Evolutionary conservation across 768 basidiomycete species (phyloP), one percentile per base, ranked within the genome.

Genomic region (Mrakia hoshinonis): DNA sequence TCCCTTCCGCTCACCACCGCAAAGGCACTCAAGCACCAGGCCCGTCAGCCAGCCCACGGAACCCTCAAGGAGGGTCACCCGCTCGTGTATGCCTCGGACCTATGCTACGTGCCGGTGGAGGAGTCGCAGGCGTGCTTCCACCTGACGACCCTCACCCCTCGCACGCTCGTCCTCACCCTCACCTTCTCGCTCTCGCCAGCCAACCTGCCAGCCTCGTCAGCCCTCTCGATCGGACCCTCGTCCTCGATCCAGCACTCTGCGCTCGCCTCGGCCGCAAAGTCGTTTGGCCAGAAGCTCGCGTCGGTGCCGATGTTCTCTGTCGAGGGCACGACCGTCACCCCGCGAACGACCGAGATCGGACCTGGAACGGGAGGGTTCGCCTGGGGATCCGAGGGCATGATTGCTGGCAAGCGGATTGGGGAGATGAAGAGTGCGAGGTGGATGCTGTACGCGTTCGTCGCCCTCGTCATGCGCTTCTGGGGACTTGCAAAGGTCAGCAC

Each of bases 371-470:
- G 46, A 4, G 51, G 48, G 13, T 47, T 43, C 20, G 70, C 65
- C 18, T 72, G 70, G 70, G 70, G 70, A 46, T 64, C 81, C 74
- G 82, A 79, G 69, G 84, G 85, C 71, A 81, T 85, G 12, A 86
- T 90, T 63, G 85, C 84, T n/a, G 70, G 70, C 6, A 72, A 72
- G 65, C 26, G 52, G 64, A 72, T 72, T n/a, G 65, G 70, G 22
- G 86, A 89, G 73, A 89, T 91, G 85, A 86, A 85, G 78, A 88
- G 87, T 69, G 85, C 88, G 49, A 89, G 86, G 72, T 97, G 93
- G 93, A 84, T 95, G 55, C 87, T 90, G 0, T 95, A 96, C 75
- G 94, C 95, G 1, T 84, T 85, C 10, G 82, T 87, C 36, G 86
- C 89, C 0, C 81, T 92, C 36, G 84, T 90, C 36, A 77, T 88